Percentiles rank a stretch among this genome's conserved stretches.
Conservation (phyloP, 495 filamentous ascomycete species). For the Trichoderma gamsii region DNA sequence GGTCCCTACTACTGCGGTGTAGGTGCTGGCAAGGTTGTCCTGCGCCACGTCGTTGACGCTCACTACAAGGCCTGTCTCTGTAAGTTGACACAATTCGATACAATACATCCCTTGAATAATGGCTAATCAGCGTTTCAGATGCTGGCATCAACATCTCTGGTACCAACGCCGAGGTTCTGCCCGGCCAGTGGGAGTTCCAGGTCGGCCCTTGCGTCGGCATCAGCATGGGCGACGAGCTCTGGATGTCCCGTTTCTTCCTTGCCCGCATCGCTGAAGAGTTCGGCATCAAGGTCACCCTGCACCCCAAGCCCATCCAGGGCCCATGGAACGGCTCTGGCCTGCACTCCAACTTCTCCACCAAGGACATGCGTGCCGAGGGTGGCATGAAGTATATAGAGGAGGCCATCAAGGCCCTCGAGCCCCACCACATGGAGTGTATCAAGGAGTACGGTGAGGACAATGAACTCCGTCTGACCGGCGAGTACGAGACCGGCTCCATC, state of each 20-base stretch:
- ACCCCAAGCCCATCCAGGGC: slow-evolving; percentile 96
- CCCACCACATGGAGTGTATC: slow-evolving; percentile 91
- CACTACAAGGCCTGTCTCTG: slow-evolving; percentile 85
- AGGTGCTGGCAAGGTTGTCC: slow-evolving; percentile 93
- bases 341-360: slow-evolving; percentile 84
- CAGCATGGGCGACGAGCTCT: slow-evolving; percentile 92
- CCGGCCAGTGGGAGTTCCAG: slow-evolving; percentile 99
- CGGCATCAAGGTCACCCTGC: slow-evolving; percentile 90
- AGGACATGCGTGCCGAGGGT: slow-evolving; percentile 79
- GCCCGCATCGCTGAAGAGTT: slow-evolving; percentile 96
- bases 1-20: slow-evolving; percentile 99
- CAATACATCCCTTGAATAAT: neutral
- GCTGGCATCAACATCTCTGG: slow-evolving; percentile 90
- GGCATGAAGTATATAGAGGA: slow-evolving; percentile 91
- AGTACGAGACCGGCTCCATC: slow-evolving; percentile 90
- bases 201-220: slow-evolving; percentile 92
- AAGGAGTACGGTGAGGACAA: slow-evolving; percentile 64
- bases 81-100: neutral
- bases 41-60: slow-evolving; percentile 95
- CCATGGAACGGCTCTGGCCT: slow-evolving; percentile 99
- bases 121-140: slow-evolving; percentile 24
- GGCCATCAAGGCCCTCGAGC: slow-evolving; percentile 62
- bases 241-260: slow-evolving; percentile 94
- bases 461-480: slow-evolving; percentile 72
- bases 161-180: slow-evolving; percentile 98